Conservation (phyloP, 441 rosid genomes). For the Erodium texanum region DNA sequence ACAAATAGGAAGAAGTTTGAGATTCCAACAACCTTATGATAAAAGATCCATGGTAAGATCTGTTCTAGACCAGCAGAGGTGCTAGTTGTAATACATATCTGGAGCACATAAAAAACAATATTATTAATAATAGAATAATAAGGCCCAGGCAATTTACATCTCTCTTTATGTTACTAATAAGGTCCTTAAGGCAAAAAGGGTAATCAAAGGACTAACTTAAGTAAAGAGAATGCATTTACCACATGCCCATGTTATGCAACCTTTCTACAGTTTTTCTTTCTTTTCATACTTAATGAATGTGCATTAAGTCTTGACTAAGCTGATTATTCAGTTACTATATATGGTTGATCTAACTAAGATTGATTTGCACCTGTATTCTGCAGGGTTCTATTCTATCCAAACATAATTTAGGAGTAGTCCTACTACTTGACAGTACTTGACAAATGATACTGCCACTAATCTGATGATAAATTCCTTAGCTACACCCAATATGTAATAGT, state of each 20-base stretch:
- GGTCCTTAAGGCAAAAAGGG: not conserved
- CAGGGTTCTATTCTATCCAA: not conserved
- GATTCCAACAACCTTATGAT: conserved; percentile 80
- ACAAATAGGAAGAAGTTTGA: conserved; percentile 75
- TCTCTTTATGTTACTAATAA: not conserved
- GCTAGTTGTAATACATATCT: conserved; percentile 79
- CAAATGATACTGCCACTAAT: not conserved
- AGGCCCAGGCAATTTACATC: not conserved
- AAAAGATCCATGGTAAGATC: conserved; percentile 73
- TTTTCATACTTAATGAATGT: not conserved
- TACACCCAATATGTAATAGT: not conserved
- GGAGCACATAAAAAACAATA: conserved; percentile 10
- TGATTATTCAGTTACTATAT: not conserved
- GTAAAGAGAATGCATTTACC: not conserved
- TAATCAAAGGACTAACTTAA: not conserved
- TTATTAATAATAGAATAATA: not conserved
- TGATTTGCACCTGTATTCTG: not conserved
- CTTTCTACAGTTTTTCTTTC: not conserved
- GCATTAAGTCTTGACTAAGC: not conserved
- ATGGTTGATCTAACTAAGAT: not conserved
- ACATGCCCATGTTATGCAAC: not conserved
- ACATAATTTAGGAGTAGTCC: not conserved
- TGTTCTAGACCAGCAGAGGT: conserved; percentile 88
- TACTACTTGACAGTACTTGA: not conserved
- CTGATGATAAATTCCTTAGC: not conserved